Evolutionary conservation across 2,329 filamentous ascomycete species (phyloP), one percentile per base, ranked within the genome.

Genomic region (Fusarium pininemorale): DNA sequence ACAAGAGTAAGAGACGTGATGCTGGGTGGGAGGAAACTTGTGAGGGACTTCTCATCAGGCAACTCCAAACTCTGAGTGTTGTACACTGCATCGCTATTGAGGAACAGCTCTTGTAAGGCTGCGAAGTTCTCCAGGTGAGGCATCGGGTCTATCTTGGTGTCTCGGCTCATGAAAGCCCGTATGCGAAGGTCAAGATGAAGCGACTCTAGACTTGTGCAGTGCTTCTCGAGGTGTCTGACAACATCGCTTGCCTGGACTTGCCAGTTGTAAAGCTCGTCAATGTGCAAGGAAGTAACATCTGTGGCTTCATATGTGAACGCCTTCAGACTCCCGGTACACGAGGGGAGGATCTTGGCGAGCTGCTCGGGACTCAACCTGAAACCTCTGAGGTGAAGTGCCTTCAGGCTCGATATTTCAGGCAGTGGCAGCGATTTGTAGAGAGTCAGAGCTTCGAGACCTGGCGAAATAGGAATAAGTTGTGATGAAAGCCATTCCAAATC

Each of bases 281-380:
- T n/a, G 32, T 51, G 41, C 9, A 37, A 42, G 26, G 41, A 47
- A 11, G 39, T 32, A 38, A 61, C 37, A 15, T 26, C 32, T 32
- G 50, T 54, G 38, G 71, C 44, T 28, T 72, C 56, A 55, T 72
- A 74, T 41, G 60, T 48, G 30, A 76, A 74, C 3, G 63, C 26
- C 35, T 22, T 53, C 26, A 75, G 54, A 11, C 26, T 24, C 8
- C 55, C 47, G 5, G 54, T 61, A 48, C 64, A 70, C 6, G 38
- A 54, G 8, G 41, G 38, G 12, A 63, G 35, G 7, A 76, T 58
- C 7, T 28, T 20, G 8, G 50, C 26, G 37, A 72, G 45, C 18
- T 45, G 22, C 0, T 12, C 5, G 28, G 56, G 20, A 26, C 35
- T 35, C 32, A 72, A 15, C 37, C 10, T 14, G 32, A 38, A 47